Base-by-base conservation (phyloP, 2,329 filamentous ascomycete genomes). In the Cladosporium velox region DNA sequence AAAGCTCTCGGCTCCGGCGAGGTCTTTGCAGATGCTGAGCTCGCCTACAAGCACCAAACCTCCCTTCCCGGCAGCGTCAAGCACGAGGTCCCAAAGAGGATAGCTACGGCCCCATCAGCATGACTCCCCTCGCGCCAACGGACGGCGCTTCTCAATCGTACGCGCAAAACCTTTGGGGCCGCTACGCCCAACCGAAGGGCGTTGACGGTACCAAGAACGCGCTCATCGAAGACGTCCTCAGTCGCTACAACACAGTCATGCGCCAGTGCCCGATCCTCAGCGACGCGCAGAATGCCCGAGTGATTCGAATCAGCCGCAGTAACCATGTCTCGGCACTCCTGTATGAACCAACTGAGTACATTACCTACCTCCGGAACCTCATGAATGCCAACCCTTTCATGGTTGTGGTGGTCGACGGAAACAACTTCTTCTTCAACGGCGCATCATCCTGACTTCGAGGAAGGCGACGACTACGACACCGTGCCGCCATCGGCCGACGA, bases 351-450 rank as follows among this genome's bases (percentile, higher is more conserved):
- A 30, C 28, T 30, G 28, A 30, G 6, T 18, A 41, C 34, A 41
- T 58, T 10, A 11, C 4, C n/a, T 15, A 35, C 11, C 34, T 15
- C 12, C 12, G 10, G 47, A 38, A n/a, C 55, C 12, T 41, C 34
- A 69, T 80, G 75, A 76, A 85, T 28, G 81, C 82, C 32, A 84
- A 86, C 67, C 83, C 86, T 0, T 89, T 88, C 69, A 84, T 86
- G 3, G 77, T 89, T 3, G 83, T 89, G 18, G 77, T 90, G 1
- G 78, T 90, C 24, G 87, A 90, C 67, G 87, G 87, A 21, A 85
- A 89, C 72, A 85, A 84, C 59, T 87, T 88, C 70, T 73, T 84
- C 52, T 77, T 77, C 67, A 71, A 70, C 58, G 69, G 68, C 38
- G 61, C 65, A 30, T 69, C 24, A 24, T 24, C 24, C 24, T 24